Evolutionary conservation across 2,329 filamentous ascomycete species (phyloP).

Genomic region (Colletotrichum phormii): DNA sequence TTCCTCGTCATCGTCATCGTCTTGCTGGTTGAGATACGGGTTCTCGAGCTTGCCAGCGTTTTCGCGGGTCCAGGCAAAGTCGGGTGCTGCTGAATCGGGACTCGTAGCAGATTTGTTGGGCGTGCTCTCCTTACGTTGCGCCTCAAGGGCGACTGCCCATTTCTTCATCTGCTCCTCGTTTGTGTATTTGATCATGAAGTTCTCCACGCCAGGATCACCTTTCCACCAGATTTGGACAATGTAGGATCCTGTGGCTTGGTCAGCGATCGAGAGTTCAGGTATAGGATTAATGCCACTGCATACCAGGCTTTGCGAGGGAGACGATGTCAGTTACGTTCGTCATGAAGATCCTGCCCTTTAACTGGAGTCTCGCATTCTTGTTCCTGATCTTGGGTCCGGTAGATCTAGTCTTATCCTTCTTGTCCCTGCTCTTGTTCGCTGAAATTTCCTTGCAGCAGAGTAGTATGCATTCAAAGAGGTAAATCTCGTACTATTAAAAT

Average conservation of each 20-base stretch:
- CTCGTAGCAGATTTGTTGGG: slow-evolving; percentile 56
- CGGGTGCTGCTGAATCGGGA: slow-evolving; percentile 68
- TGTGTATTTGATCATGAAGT: slow-evolving; percentile 92
- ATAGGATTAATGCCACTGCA: slow-evolving; percentile 42
- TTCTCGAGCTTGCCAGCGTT: slow-evolving; percentile 79
- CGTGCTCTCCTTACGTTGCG: slow-evolving; percentile 75
- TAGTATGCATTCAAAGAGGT: slow-evolving; percentile 94
- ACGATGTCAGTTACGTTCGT: slow-evolving; percentile 97
- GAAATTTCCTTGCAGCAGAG: slow-evolving; percentile 97
- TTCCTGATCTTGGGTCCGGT: slow-evolving; percentile 67
- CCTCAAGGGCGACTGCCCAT: slow-evolving; percentile 85
- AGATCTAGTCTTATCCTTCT: slow-evolving; percentile 73
- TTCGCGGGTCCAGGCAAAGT: slow-evolving; percentile 83
- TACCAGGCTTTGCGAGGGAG: slow-evolving; percentile 88
- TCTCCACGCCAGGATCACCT: slow-evolving; percentile 93
- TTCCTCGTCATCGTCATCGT: slow-evolving; percentile 72
- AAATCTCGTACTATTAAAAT: slow-evolving; percentile 87
- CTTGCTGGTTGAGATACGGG: slow-evolving; percentile 77
- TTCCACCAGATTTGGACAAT: slow-evolving; percentile 99
- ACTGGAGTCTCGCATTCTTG: slow-evolving; percentile 84
- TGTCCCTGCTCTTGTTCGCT: slow-evolving; percentile 84
- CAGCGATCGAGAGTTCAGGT: slow-evolving; percentile 2
- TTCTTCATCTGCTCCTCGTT: slow-evolving; percentile 95
- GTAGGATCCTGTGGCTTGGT: slow-evolving; percentile 76
- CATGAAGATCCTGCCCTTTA: slow-evolving; percentile 99